Conservation (phyloP, 2,329 filamentous ascomycete species). For the Xylariomycetidae sp. region DNA sequence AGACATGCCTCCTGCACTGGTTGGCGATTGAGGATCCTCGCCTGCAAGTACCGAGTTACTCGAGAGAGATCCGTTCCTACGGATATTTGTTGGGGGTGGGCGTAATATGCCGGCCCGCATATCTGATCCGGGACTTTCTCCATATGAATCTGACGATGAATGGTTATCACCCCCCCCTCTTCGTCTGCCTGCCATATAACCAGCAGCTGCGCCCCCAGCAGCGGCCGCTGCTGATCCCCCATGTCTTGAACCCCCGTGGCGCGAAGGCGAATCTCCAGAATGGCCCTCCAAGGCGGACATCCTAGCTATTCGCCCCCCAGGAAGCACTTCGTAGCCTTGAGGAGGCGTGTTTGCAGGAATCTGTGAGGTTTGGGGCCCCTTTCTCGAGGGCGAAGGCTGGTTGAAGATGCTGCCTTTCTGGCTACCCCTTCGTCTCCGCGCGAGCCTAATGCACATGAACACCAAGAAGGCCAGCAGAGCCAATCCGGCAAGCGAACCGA, state of each 20-base stretch:
- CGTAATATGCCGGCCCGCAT: constrained; percentile 51
- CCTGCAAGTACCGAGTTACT: constrained; percentile 72
- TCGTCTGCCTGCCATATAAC: constrained; percentile 40
- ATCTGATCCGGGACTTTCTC: constrained; percentile 67
- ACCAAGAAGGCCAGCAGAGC: constrained; percentile 65
- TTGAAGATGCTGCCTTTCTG: constrained; percentile 77
- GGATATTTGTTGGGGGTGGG: constrained; percentile 54
- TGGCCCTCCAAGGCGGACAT: constrained; percentile 91
- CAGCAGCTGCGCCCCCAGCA: constrained; percentile 42
- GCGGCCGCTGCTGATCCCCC: constrained; percentile 42
- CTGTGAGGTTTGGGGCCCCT: constrained; percentile 39
- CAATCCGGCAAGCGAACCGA: constrained; percentile 71
- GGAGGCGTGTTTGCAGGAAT: constrained; percentile 25
- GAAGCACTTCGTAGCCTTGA: constrained; percentile 67
- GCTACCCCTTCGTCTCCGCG: constrained; percentile 51
- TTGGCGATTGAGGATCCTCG: constrained; percentile 70
- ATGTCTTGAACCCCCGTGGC: constrained; percentile 45
- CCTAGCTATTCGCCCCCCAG: constrained; percentile 84
- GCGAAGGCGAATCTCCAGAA: constrained; percentile 56
- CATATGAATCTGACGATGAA: constrained; percentile 69
- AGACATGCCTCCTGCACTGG: constrained; percentile 68
- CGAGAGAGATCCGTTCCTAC: constrained; percentile 83
- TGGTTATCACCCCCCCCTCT: constrained; percentile 50
- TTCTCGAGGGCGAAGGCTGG: constrained; percentile 72
- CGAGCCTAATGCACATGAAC: constrained; percentile 58